Evolutionary conservation across 2,329 filamentous ascomycete genomes (phyloP).

Genomic region (Talaromyces sp.): DNA sequence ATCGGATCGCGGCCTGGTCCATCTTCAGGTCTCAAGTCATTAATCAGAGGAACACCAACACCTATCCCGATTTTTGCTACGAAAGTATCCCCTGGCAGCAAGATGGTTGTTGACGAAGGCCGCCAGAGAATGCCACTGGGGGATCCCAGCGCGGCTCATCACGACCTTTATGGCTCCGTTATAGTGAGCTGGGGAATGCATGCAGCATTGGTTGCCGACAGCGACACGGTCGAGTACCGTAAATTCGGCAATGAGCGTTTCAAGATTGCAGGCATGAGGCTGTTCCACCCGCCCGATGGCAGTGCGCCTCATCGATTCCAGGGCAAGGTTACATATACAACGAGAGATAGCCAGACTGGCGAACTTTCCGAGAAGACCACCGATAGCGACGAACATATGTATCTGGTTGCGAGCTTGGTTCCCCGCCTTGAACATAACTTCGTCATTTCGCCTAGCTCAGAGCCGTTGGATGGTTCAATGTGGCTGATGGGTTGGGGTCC

Average conservation of each 20-base stretch:
- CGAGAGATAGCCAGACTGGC: conserved; percentile 22
- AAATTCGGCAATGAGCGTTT: conserved; percentile 77
- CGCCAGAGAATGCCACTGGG: conserved; percentile 42
- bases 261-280: conserved; percentile 77
- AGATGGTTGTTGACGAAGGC: conserved; percentile 47
- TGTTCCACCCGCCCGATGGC: conserved; percentile 63
- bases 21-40: conserved; percentile 55
- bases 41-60: conserved; percentile 60
- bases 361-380: conserved; percentile 34
- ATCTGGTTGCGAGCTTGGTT: conserved; percentile 75
- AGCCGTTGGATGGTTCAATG: conserved; percentile 70
- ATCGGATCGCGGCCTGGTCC: conserved; percentile 32
- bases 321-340: conserved; percentile 54
- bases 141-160: conserved; percentile 32
- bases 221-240: conserved; percentile 80
- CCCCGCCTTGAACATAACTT: conserved; percentile 82
- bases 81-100: conserved; percentile 62
- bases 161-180: conserved; percentile 68
- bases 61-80: conserved; percentile 66
- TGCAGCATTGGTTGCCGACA: conserved; percentile 84
- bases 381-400: conserved; percentile 63
- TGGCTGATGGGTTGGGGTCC: conserved; percentile 75
- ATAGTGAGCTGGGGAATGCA: conserved; percentile 92
- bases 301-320: conserved; percentile 59
- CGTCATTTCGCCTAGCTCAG: conserved; percentile 73